Conservation (phyloP, 805 yeast species). For the Sungouiozyma intestinalis region DNA sequence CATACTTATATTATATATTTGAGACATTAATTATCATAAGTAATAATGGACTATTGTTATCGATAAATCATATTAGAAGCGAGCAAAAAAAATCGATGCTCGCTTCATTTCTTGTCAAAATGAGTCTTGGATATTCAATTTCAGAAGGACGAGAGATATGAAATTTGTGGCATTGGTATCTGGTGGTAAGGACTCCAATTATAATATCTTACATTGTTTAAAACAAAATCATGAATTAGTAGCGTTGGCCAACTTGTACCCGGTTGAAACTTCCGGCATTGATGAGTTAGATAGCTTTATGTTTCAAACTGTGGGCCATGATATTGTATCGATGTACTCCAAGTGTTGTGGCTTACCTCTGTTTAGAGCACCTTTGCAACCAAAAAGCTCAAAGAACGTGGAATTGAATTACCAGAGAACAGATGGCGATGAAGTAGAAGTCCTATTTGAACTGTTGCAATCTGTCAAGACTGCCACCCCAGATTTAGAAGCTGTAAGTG, state of each 20-base stretch:
- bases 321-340: conserved; percentile 52
- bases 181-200: conserved; percentile 96
- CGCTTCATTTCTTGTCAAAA: too few relatives aligned
- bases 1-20: too few relatives aligned
- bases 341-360: conserved; percentile 73
- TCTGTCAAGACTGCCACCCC: conserved; percentile 47
- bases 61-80: too few relatives aligned
- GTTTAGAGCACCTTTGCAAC: conserved; percentile 50
- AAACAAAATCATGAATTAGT: conserved; percentile 74
- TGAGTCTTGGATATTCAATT: too few relatives aligned
- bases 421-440: conserved; percentile 78
- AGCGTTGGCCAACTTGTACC: conserved; percentile 79
- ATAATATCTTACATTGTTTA: conserved; percentile 77
- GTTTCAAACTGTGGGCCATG: conserved; percentile 97
- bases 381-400: conserved; percentile 53
- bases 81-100: too few relatives aligned
- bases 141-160: too few relatives aligned
- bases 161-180: conserved; percentile 85
- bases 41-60: too few relatives aligned
- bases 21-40: too few relatives aligned
- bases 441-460: conserved; percentile 46
- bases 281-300: conserved; percentile 88
- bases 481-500: conserved; percentile 75
- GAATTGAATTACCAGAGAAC: conserved; percentile 61
- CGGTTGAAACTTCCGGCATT: conserved; percentile 32